Conservation (phyloP, 1,139 yeast genomes). For the Nadsonia starkeyi-henricii region DNA sequence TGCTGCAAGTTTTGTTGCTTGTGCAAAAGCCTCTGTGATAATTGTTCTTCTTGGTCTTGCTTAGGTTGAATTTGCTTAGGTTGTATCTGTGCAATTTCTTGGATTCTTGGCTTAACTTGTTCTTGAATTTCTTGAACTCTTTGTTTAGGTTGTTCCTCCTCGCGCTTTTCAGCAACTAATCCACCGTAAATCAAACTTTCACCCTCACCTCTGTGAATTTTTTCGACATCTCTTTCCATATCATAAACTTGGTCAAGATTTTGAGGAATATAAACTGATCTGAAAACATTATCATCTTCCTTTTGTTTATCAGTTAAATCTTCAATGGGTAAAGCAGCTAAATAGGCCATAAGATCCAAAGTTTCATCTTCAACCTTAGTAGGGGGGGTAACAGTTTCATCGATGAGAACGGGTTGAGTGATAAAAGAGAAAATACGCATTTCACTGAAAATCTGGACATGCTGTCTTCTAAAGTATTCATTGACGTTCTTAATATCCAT, state of each 20-base stretch:
- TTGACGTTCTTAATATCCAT: conserved; percentile 97
- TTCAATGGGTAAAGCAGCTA: conserved; percentile 22
- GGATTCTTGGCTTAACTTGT: conserved; percentile 11
- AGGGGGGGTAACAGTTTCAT: conserved; percentile 13
- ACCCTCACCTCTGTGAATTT: conserved; percentile 68
- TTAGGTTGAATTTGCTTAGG: not conserved
- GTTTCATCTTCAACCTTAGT: conserved; percentile 13
- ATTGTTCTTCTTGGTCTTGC: not conserved
- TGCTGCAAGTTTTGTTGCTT: not conserved
- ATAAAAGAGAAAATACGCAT: conserved; percentile 67
- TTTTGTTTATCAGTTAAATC: conserved; percentile 33
- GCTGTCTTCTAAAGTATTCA: conserved; percentile 66
- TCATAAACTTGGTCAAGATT: conserved; percentile 34
- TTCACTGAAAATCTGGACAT: conserved; percentile 69
- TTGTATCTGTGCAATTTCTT: not conserved
- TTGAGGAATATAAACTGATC: conserved; percentile 76
- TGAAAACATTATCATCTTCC: conserved; percentile 74
- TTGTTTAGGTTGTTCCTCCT: conserved; percentile 5
- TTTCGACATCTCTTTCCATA: conserved; percentile 72
- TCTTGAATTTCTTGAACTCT: conserved; percentile 10
- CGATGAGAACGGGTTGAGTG: conserved; percentile 27
- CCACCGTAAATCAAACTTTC: conserved; percentile 44
- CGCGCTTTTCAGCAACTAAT: conserved; percentile 15
- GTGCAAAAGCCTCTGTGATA: not conserved
- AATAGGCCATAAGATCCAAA: conserved; percentile 20